Evolutionary conservation across 75 land plant genomes (phyloP).

Genomic region (Selaginella moellendorffii): DNA sequence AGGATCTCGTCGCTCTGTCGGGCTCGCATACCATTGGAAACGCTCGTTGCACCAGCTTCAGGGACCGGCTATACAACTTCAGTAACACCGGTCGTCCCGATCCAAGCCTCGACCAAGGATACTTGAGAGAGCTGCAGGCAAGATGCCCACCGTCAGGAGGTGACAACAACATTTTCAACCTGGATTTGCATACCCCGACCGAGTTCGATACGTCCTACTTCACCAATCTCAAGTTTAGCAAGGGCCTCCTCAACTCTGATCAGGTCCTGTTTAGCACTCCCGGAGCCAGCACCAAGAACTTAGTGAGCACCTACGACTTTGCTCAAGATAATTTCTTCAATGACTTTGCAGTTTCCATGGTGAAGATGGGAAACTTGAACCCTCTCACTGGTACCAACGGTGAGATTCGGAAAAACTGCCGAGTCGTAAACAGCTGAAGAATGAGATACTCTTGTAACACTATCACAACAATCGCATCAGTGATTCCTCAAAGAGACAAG

Average conservation of each 20-base stretch:
- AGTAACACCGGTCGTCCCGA: background rate
- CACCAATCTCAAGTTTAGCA: background rate
- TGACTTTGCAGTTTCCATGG: background rate
- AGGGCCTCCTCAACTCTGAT: background rate
- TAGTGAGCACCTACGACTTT: background rate
- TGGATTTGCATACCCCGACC: background rate
- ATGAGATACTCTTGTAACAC: too few relatives aligned
- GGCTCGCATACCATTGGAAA: background rate
- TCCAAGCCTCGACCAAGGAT: background rate
- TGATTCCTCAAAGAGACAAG: too few relatives aligned
- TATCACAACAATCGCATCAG: too few relatives aligned
- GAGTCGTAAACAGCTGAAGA: background rate
- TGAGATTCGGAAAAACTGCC: background rate
- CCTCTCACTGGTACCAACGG: background rate
- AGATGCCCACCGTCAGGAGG: background rate
- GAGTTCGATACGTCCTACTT: background rate
- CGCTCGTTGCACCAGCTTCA: background rate
- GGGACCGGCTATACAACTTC: background rate
- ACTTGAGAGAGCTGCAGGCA: background rate
- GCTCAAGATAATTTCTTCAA: background rate
- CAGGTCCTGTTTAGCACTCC: background rate
- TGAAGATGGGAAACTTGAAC: background rate
- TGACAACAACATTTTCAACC: background rate
- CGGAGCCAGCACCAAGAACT: background rate
- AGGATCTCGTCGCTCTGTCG: background rate